Conservation (phyloP, 305 asterid species). For the Striga hermonthica region DNA sequence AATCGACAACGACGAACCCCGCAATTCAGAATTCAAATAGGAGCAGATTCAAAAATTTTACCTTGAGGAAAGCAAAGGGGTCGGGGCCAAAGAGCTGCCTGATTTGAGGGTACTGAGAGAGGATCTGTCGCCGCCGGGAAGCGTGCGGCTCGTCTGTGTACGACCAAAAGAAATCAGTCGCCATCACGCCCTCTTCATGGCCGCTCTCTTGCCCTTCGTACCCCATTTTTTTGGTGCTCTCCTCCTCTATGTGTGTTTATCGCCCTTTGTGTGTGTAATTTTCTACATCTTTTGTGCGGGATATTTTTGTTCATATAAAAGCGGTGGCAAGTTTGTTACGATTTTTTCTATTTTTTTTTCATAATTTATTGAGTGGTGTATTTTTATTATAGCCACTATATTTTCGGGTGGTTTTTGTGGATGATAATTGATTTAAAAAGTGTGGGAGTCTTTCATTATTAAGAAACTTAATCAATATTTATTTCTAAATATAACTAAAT, state of each 20-base stretch:
- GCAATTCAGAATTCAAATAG: neutral
- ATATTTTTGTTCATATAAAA: too few relatives aligned
- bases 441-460: too few relatives aligned
- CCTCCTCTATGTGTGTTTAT: conserved; percentile 26
- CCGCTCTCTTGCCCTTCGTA: conserved; percentile 40
- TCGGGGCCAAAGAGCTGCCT: conserved; percentile 82
- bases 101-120: conserved; percentile 87
- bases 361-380: too few relatives aligned
- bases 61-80: conserved; percentile 83
- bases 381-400: too few relatives aligned
- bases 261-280: neutral
- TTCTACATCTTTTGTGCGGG: neutral
- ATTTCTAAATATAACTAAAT: too few relatives aligned
- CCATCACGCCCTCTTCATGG: conserved; percentile 62
- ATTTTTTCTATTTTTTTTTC: too few relatives aligned
- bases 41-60: conserved; percentile 5
- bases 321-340: too few relatives aligned
- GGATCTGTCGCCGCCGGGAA: conserved; percentile 80
- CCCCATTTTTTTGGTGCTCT: conserved; percentile 43
- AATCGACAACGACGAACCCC: neutral
- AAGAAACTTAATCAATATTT: too few relatives aligned
- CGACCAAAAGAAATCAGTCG: conserved; percentile 86
- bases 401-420: too few relatives aligned
- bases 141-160: conserved; percentile 95
- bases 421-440: too few relatives aligned